Evolutionary conservation across 495 filamentous ascomycete species (phyloP), one percentile per base, ranked within the genome.

Genomic region (Aspergillus wentii): DNA sequence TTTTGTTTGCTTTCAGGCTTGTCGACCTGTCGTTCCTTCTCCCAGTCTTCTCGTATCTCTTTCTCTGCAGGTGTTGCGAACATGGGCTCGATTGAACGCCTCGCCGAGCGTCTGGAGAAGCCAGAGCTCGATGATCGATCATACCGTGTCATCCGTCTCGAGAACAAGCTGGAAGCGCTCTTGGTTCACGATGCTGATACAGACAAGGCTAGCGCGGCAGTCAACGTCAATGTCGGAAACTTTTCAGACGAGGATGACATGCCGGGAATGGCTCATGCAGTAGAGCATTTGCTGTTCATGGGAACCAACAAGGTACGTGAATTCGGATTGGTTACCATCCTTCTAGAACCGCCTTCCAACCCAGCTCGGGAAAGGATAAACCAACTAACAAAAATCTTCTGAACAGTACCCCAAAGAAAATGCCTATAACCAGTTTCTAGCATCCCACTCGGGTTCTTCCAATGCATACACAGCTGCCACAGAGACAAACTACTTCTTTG

Each of bases 401-500:
- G n/a, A n/a, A 30, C 9, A 85, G 82, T 97, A 92, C 55, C 92
- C 92, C 11, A 78, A 79, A 61, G 92, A 99, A 66, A 99, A 99
- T 57, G 92, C 79, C 42, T 99, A 99, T 68, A 88, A 86, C 46
- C 82, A 89, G 56, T 99, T 94, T 55, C 78, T 99, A 31, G 82
- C 88, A 26, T 72, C 83, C 20, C 82, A 95, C 58, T 94, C 87
- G 6, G 92, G 92, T 10, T 78, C 82, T 35, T 95, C 91, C 14
- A 99, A 99, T 60, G 92, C 92, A 8, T 97, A 92, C 57, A 99
- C 92, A 2, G 89, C 82, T 15, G 68, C 86, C 2, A 96, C 90
- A 2, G 90, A 89, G 42, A 99, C 94, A 28, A 97, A 97, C 64
- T 99, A 95, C 60, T 95, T 87, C 65, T 99, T 97, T 55, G 92